These are phyloP conservation scores for Parascedosporium putredinis DNA, from an alignment of 2,329 filamentous ascomycete genomes.

Conservation along the genomic window DNA sequence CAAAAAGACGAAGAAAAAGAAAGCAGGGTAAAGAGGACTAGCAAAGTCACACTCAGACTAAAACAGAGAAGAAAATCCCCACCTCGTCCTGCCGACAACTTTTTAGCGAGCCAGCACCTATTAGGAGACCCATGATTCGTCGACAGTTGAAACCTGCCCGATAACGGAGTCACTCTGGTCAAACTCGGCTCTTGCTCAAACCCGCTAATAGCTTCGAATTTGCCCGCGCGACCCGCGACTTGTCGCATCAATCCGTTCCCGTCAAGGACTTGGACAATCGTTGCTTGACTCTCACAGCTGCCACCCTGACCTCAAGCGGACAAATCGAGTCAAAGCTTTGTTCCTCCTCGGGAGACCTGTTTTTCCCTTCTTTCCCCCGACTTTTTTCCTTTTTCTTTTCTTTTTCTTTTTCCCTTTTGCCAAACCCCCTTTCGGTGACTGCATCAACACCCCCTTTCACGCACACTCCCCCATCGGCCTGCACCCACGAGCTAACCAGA, in stretches of 20 bases:
- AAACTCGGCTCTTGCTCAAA: slow-evolving; percentile 3
- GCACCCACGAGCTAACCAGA: background rate
- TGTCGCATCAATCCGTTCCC: background rate
- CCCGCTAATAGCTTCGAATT: background rate
- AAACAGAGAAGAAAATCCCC: background rate
- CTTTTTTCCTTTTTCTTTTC: no score
- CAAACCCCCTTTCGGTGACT: no score
- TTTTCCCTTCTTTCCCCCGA: no score
- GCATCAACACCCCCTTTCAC: background rate
- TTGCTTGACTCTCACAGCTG: no score
- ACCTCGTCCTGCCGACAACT: background rate
- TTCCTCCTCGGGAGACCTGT: no score
- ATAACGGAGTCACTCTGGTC: slow-evolving; percentile 1
- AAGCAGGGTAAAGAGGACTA: background rate
- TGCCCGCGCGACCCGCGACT: background rate
- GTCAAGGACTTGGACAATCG: no score
- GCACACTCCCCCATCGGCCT: background rate
- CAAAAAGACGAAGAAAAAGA: background rate
- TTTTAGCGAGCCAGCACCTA: slow-evolving; percentile 2
- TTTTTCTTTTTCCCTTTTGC: no score
- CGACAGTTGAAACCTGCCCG: slow-evolving; percentile 1
- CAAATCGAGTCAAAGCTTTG: no score
- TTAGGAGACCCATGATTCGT: background rate
- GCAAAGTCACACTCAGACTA: background rate
- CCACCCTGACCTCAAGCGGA: background rate